Conservation (phyloP, 2,329 filamentous ascomycete genomes). For the Penicillium hordei region DNA sequence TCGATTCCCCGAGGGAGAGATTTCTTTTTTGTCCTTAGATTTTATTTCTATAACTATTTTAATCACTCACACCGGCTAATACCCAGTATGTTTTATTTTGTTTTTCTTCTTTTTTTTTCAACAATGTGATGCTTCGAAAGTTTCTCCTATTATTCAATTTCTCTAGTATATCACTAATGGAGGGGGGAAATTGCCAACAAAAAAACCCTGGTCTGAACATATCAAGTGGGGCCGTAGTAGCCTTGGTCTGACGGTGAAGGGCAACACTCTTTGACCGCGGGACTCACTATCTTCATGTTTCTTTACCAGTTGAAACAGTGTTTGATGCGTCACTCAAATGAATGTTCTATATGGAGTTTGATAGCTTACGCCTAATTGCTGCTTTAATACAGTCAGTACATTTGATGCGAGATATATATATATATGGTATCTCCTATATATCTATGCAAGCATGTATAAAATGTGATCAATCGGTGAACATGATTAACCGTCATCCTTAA, state of each 20-base stretch:
- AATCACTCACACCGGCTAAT: too few relatives aligned
- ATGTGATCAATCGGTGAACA: background rate
- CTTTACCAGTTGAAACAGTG: conserved; percentile 46
- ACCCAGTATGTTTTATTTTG: too few relatives aligned
- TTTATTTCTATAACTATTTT: background rate
- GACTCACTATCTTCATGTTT: conserved; percentile 45
- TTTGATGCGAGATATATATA: background rate
- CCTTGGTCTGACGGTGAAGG: conserved; percentile 51
- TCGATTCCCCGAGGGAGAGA: conserved; percentile 41
- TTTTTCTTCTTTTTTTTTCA: too few relatives aligned
- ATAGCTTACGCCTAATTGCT: background rate
- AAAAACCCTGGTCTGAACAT: background rate
- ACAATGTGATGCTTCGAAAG: too few relatives aligned
- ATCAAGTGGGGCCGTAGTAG: conserved; percentile 26
- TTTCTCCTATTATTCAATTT: background rate
- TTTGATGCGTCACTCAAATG: background rate
- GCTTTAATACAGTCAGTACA: background rate
- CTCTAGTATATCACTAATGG: background rate
- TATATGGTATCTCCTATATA: too few relatives aligned
- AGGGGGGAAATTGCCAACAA: background rate
- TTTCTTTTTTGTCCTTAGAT: conserved; percentile 24
- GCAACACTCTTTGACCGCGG: conserved; percentile 42
- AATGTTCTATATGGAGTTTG: conserved; percentile 1
- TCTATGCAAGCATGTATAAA: too few relatives aligned
- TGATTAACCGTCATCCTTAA: background rate